A percentile compares a stretch with the other conserved stretches of the same genome.
phyloP scores from a whole-genome alignment of 164 flowering plant species.

The Stephania yunnanensis region DNA sequence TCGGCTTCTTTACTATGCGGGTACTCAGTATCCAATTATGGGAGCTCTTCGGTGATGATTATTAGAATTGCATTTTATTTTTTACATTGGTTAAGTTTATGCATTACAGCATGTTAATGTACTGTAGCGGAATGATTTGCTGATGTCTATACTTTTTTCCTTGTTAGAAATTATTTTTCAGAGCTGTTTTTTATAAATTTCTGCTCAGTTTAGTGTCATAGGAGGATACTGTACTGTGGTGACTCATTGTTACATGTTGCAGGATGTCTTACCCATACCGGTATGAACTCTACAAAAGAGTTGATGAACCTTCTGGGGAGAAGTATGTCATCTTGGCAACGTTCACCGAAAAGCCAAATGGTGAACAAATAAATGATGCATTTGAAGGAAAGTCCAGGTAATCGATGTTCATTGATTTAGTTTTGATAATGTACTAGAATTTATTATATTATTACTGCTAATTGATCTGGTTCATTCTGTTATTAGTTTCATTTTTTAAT shows the following conservation, averaged over 20 bases:
- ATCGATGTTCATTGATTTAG: not conserved
- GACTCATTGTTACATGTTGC: conserved; percentile 15
- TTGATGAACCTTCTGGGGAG: conserved; percentile 62
- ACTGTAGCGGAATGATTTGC: not conserved
- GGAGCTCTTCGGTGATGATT: conserved; percentile 82
- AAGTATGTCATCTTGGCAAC: conserved; percentile 59
- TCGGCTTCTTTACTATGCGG: conserved; percentile 89
- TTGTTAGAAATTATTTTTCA: not conserved
- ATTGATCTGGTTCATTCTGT: not conserved
- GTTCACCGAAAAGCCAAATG: conserved; percentile 48
- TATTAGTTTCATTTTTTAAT: not conserved
- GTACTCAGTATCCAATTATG: conserved; percentile 96
- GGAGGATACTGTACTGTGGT: not conserved
- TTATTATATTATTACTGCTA: not conserved
- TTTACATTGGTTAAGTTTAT: too few relatives aligned
- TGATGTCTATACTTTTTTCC: not conserved
- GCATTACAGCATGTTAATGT: not conserved
- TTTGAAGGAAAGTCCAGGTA: conserved; percentile 80
- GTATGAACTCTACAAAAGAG: conserved; percentile 77
- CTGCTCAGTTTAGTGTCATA: not conserved
- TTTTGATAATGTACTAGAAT: too few relatives aligned
- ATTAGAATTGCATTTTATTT: conserved; percentile 1
- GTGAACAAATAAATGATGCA: conserved; percentile 71
- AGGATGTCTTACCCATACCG: conserved; percentile 77
- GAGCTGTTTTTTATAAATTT: not conserved